Conservation (phyloP, 768 basidiomycete genomes). For the Mycena latifolia region DNA sequence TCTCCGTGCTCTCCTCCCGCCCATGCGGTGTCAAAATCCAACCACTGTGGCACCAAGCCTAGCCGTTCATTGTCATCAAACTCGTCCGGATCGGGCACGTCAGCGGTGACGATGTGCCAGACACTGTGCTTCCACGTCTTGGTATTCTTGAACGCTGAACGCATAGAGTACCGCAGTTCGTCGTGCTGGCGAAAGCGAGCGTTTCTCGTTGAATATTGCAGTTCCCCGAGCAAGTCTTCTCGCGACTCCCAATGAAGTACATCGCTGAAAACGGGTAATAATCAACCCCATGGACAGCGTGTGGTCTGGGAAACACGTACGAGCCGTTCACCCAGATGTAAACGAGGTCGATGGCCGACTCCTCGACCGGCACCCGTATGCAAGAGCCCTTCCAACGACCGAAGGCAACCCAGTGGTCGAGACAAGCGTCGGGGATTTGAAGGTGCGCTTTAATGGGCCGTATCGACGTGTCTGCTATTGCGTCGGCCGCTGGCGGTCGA, state of each 20-base stretch:
- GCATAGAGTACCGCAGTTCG: conserved; percentile 52
- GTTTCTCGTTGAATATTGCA: conserved; percentile 18
- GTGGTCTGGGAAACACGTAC: conserved; percentile 18
- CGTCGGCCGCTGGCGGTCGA: conserved; percentile 26
- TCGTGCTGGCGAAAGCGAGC: conserved; percentile 47
- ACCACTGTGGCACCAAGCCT: conserved; percentile 55
- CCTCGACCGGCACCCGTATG: conserved; percentile 26
- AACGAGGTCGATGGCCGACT: conserved; percentile 35
- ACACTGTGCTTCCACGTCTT: conserved; percentile 37
- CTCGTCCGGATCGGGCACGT: conserved; percentile 43
- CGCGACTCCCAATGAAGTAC: conserved; percentile 31
- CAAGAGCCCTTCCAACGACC: conserved; percentile 34
- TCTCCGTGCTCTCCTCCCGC: conserved; percentile 43
- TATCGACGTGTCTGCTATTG: conserved; percentile 29
- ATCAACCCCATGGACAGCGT: not conserved
- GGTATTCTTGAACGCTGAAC: conserved; percentile 47
- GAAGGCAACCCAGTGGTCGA: conserved; percentile 32
- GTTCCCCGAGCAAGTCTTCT: conserved; percentile 7
- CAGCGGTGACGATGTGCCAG: conserved; percentile 50
- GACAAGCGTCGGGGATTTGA: conserved; percentile 27
- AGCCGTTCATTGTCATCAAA: conserved; percentile 38
- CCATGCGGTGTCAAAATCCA: conserved; percentile 38
- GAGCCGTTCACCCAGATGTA: conserved; percentile 39
- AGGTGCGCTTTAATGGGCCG: conserved; percentile 31
- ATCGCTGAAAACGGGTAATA: conserved; percentile 13